Conservation (phyloP, 2,329 filamentous ascomycete species). For the Kalmusia sp. region DNA sequence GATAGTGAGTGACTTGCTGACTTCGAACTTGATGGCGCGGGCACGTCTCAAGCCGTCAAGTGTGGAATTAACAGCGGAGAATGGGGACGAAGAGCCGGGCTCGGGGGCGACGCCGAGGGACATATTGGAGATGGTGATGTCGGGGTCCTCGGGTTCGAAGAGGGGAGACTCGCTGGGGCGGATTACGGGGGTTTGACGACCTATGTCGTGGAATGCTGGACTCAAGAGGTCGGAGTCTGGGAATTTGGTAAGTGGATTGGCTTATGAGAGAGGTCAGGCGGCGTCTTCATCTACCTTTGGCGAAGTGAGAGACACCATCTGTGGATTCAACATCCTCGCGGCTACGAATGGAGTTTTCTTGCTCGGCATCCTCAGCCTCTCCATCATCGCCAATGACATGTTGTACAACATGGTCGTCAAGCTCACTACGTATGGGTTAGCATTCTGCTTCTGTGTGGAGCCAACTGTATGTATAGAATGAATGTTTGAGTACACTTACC, state of each 20-base stretch:
- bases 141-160: constrained; percentile 18
- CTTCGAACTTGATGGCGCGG: constrained; percentile 23
- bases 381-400: background rate
- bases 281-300: background rate
- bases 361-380: background rate
- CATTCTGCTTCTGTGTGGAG: too few species aligned
- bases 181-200: background rate
- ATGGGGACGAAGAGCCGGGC: background rate
- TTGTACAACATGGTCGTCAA: background rate
- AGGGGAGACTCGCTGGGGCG: constrained; percentile 10
- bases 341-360: too few species aligned
- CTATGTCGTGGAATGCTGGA: background rate
- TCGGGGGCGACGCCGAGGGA: background rate
- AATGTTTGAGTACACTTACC: background rate
- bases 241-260: background rate
- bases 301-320: background rate
- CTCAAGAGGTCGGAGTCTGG: background rate
- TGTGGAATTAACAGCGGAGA: background rate
- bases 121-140: background rate
- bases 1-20: constrained; percentile 19
- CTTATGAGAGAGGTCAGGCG: background rate
- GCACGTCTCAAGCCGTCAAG: constrained; percentile 26
- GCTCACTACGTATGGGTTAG: background rate
- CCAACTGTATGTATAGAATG: too few species aligned
- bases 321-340: background rate